Base-by-base conservation (phyloP, 257 asterid genomes). In the Nicotiana noctiflora region DNA sequence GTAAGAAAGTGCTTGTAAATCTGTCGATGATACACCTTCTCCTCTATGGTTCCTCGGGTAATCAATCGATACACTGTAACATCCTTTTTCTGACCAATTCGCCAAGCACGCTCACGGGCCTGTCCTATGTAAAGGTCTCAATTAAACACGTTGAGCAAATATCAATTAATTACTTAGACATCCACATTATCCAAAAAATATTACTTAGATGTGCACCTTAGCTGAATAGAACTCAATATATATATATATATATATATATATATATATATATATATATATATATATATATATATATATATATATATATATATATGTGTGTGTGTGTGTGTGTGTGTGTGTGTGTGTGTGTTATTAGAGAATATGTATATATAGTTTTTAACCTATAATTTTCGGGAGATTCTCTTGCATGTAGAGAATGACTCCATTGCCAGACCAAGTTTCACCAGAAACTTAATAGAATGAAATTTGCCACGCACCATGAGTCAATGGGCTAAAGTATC, bases 51-150 rank as follows among this genome's bases (percentile, higher is more conserved):
- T 84, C 99, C 99, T 76, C 97, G 93, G 75, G 98, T 94, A 67
- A 96, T 96, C 91, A 96, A 89, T 88, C 99, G 89, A 85, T 93
- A 96, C 65, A 96, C 86, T 55, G 94, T 90, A 62, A 96, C 99
- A 79, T 96, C 99, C 87, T 88, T 93, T 27, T 82, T 90, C 87
- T 96, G 99, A 82, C 99, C 99, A 91, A 96, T 96, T 81, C 99
- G 99, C 98, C 99, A 96, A 25, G 99, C 99, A 77, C 99, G 99
- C 87, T 96, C 99, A 84, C 98, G 89, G 53, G 99, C 99, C 99
- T 96, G 90, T 83, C 80, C 75, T 81, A 81, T 78, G 83, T 9
- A 44, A 82, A 77, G 52, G 80, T 51, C 62, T 17, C 44, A 14
- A 74, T 74, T 74, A 74, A 8, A 74, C 51, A 49, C 79, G 27